Evolutionary conservation across 352 stramenopile genomes (phyloP), one percentile per base, ranked within the genome.

Genomic region (Globisporangium takayamanum): DNA sequence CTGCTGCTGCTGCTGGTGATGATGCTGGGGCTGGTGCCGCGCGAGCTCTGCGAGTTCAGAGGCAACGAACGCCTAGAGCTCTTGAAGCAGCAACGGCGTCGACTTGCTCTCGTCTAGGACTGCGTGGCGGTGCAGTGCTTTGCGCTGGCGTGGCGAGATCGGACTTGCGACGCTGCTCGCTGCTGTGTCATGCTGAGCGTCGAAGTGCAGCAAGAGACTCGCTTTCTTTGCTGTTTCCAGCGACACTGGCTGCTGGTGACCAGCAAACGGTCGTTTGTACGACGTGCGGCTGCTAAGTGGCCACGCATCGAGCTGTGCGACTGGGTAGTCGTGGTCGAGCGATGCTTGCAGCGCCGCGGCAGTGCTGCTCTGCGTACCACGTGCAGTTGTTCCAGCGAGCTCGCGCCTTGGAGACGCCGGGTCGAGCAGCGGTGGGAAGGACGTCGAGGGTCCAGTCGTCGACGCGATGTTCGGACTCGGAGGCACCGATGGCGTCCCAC

Each of bases 31-130:
- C 15, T 57, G 39, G 16, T 62, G 54, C 0, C 37, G 59, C 6
- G 50, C 20, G 11, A 61, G 60, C 33, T 52, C 47, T 8, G 39
- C 49, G 30, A 87, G 57, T 26, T 80, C 72, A 3, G 41, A 12
- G 2, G 63, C 41, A 25, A 87, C 39, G 25, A 79, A 79, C 6
- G 55, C 44, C 15, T 80, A 49, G 6, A 87, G 47, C 53, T 84
- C 74, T 47, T 87, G 76, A 2, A 87, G 52, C 30, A 84, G 42
- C 33, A 64, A 55, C 10, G 76, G 71, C 63, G 70, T 74, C 51
- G 68, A 59, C 67, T 58, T 78, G 59, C 48, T 74, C 53, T 67
- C 70, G 46, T 41, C 72, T 47, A 44, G 62, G 25, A 52, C 56
- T 54, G 37, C 54, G 22, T 75, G 67, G 0, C 68, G 57, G 16